These are phyloP conservation scores for Microthlaspi erraticum DNA, from an alignment of 345 rosid species.

Conservation along the genomic window DNA sequence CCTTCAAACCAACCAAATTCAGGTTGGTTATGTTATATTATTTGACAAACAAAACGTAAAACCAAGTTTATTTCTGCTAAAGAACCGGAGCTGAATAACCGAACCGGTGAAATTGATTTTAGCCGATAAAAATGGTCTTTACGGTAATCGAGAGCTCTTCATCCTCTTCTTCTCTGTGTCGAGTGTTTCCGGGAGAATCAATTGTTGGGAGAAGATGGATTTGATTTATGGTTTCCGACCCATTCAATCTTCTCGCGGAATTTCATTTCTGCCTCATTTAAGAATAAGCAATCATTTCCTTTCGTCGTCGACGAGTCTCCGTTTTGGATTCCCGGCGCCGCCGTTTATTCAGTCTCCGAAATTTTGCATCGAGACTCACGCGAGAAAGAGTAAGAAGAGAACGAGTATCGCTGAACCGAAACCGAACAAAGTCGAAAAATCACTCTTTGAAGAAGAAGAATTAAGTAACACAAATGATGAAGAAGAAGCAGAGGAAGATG, in stretches of 20 bases:
- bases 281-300: constrained; percentile 16
- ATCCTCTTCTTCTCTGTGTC: background rate
- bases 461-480: constrained; percentile 46
- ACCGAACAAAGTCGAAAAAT: constrained; percentile 52
- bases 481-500: constrained; percentile 55
- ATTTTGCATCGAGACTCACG: constrained; percentile 36
- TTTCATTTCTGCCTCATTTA: constrained; percentile 21
- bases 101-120: constrained; percentile 32
- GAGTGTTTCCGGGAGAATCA: constrained; percentile 4
- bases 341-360: constrained; percentile 39
- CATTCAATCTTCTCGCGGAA: constrained; percentile 6
- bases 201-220: constrained; percentile 46
- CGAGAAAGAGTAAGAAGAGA: constrained; percentile 55
- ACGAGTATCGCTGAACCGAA: constrained; percentile 48
- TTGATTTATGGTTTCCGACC: constrained; percentile 43
- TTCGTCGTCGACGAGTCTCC: constrained; percentile 27
- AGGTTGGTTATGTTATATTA: background rate
- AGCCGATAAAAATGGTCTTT: constrained; percentile 21
- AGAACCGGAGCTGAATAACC: constrained; percentile 16
- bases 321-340: constrained; percentile 27
- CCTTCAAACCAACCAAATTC: background rate
- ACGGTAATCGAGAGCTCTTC: constrained; percentile 1
- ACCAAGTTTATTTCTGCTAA: background rate
- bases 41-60: background rate
- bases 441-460: constrained; percentile 43